Percentiles rank a stretch among this genome's conserved stretches.
These are phyloP conservation scores for Bipolaris victoriae DNA, from an alignment of 2,329 filamentous ascomycete species.

Conservation along the genomic window DNA sequence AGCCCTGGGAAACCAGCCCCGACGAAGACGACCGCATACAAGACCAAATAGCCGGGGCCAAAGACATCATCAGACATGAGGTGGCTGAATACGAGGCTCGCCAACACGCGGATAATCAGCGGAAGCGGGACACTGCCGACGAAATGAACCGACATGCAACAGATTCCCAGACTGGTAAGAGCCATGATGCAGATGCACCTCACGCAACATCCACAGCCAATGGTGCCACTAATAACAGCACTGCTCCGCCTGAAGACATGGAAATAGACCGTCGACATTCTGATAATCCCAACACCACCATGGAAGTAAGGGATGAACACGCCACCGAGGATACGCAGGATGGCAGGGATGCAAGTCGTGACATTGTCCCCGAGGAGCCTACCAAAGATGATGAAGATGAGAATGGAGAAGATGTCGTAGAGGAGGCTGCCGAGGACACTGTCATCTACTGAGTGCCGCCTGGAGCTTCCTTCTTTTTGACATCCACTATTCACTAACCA, in stretches of 20 bases:
- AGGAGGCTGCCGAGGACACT: conserved; percentile 80
- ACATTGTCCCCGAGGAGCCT: conserved; percentile 43
- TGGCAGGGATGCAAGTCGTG: conserved; percentile 22
- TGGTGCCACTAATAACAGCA: conserved; percentile 35
- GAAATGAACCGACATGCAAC: conserved; percentile 26
- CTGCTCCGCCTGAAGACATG: conserved; percentile 27
- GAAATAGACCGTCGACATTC: conserved; percentile 36
- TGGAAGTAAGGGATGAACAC: conserved; percentile 24
- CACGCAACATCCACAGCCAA: conserved; percentile 27
- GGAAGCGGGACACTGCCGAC: conserved; percentile 21
- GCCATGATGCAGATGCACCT: conserved; percentile 29
- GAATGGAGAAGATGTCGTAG: conserved; percentile 76
- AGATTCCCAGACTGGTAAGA: conserved; percentile 32
- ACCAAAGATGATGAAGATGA: conserved; percentile 65
- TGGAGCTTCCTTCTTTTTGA: conserved; percentile 5
- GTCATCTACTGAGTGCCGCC: conserved; percentile 75
- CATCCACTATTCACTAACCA: neutral
- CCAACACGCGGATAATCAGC: conserved; percentile 39
- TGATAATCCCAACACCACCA: conserved; percentile 25
- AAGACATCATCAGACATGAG: conserved; percentile 70
- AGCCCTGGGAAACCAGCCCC: conserved; percentile 76
- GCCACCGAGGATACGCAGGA: conserved; percentile 29
- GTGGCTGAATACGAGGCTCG: conserved; percentile 64
- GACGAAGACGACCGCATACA: conserved; percentile 74
- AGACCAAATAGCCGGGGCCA: conserved; percentile 70